Evolutionary conservation across 2,329 filamentous ascomycete genomes (phyloP).

Genomic region (Aspergillus brunneoviolaceus): DNA sequence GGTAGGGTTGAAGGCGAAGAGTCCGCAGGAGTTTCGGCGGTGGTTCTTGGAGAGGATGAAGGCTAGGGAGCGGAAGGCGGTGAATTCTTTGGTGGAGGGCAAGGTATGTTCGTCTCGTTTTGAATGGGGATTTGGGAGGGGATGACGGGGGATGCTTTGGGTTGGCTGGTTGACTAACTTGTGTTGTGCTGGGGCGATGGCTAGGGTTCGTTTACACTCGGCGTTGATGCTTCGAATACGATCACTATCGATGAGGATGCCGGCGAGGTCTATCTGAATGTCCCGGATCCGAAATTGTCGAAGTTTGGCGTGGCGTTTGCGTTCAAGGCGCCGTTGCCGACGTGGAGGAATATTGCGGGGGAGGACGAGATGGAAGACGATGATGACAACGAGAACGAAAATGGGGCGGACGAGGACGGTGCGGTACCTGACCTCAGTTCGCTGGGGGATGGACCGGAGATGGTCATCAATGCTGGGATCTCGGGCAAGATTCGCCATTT

Average conservation of each 20-base stretch:
- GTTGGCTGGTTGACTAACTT: slow-evolving; percentile 10
- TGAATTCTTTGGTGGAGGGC: slow-evolving; percentile 39
- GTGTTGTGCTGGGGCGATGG: slow-evolving; percentile 27
- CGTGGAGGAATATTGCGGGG: slow-evolving; percentile 22
- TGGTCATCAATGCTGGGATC: slow-evolving; percentile 35
- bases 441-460: slow-evolving; percentile 18
- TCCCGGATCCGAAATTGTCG: slow-evolving; percentile 28
- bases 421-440: not conserved
- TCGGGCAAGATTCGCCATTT: slow-evolving; percentile 30
- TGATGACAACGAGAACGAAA: slow-evolving; percentile 15
- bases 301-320: slow-evolving; percentile 33
- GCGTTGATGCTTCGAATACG: slow-evolving; percentile 37
- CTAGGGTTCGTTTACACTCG: slow-evolving; percentile 37
- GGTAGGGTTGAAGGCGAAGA: slow-evolving; percentile 41
- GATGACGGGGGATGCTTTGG: not conserved
- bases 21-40: slow-evolving; percentile 39
- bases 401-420: slow-evolving; percentile 14
- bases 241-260: slow-evolving; percentile 31
- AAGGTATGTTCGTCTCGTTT: slow-evolving; percentile 29
- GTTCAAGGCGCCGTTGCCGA: slow-evolving; percentile 37
- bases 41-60: slow-evolving; percentile 46
- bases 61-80: slow-evolving; percentile 35
- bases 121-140: too few species aligned
- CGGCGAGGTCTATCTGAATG: slow-evolving; percentile 29
- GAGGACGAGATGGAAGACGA: slow-evolving; percentile 21